Evolutionary conservation across 257 asterid genomes (phyloP), one percentile per base, ranked within the genome.

Genomic region (Forsythia viridissima): DNA sequence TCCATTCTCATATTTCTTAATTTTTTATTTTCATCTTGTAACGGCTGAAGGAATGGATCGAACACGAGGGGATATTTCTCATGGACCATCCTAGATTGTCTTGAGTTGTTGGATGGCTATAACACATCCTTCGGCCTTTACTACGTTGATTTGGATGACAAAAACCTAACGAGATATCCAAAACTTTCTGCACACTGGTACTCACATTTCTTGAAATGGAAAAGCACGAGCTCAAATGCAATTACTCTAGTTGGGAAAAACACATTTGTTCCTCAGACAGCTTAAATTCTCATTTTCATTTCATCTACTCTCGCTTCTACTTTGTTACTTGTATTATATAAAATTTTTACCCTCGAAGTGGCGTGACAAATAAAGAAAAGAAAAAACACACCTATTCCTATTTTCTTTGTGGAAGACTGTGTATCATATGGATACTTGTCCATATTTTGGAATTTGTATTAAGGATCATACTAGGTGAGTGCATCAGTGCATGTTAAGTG

Each of bases 11-110:
- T 51, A 15, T 36, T 9, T 41, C 68, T 46, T 68, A 70, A 6
- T 39, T 11, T n/a, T 11, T 12, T 16, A 10, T 46, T 18, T 81
- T 34, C n/a, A 0, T 59, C 59, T 8, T 69, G 55, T 40, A 38
- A 61, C 21, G 69, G 37, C 39, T 16, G 16, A 21, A 91, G 97
- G 83, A 86, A 90, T 41, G 97, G 93, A 55, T 82, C 92, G 5
- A 77, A 88, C 81, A 72, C 77, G 5, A 81, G 77, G 79, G 94
- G 93, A n/a, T 91, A 90, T 82, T 83, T 87, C n/a, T 65, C 6
- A 2, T 91, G 97, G 97, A 42, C 87, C 18, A 86, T 91, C 85
- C 77, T 90, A 48, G 97, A 91, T 39, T 87, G 91, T 52, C 77
- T 90, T 20, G 94, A 91, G 84, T 6, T 91, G 57, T 46, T 91